Base-by-base conservation (phyloP, 1,284 basidiomycete genomes). In the Malassezia vespertilionis region DNA sequence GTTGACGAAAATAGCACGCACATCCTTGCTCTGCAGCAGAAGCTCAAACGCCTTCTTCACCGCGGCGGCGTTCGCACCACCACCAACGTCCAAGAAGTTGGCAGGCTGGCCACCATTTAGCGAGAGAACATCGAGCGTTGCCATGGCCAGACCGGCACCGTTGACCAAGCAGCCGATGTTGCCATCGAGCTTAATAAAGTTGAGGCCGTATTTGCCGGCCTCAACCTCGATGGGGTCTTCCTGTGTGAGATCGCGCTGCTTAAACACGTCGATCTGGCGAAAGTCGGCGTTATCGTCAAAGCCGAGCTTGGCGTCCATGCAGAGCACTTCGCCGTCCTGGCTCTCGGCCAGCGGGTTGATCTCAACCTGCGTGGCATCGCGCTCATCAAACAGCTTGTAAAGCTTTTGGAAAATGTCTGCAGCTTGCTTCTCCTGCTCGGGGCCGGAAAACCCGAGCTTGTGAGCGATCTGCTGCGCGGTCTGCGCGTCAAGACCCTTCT, bases 41-140 rank as follows among this genome's bases (percentile, higher is more conserved):
- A 99, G 84, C 74, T 96, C 89, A 66, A 99, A 99, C 3, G 93
- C 93, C 74, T 91, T 95, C 79, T 97, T 99, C 62, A 99, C 93
- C 9, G 91, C 93, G 64, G 93, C 86, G 27, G 93, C 89, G 6
- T 90, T 96, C 35, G 93, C 93, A 65, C 91, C 84, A 33, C 86
- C 91, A 77, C 91, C 91, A 46, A 96, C 90, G 64, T 97, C 91
- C 54, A 97, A 78, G 80, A 93, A 97, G 75, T 97, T 97, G 55
- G 93, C 93, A 9, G 93, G 93, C 67, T 89, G 83, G 33, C 64
- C 64, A 11, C 63, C 63, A 52, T 64, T 64, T 49, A 95, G 77
- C 53, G 90, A 82, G 48, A 99, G 78, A 27, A 97, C 91, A 70
- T 99, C 93, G 90, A 99, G 97, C 44, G 93, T 99, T 23, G 93